Base-by-base conservation (phyloP, 148 eudicot species). In the Chenopodium quinoa region DNA sequence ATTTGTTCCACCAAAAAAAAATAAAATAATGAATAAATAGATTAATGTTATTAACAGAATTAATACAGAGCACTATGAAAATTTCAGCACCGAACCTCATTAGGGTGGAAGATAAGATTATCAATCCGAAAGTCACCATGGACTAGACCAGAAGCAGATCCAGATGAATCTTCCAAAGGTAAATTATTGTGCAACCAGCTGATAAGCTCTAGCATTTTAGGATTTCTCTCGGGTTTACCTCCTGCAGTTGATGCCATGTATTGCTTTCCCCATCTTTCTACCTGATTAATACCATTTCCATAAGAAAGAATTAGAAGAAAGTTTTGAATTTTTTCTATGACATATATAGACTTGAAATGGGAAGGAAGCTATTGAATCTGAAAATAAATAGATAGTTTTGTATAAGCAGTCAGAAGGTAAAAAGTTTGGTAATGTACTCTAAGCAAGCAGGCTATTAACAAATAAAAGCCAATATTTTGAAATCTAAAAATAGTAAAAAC, bases 81-180 rank as follows among this genome's bases (percentile, higher is more conserved):
- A 17, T 68, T 32, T 12, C 72, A 76, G 80, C 78, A n/a, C 63
- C 77, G 0, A 81, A 96, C 99, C 98, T 96, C 97, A 80, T 66
- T 85, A 27, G 97, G 97, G 91, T 96, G 98, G 84, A 96, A 96
- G 70, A 96, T 95, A 81, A 96, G 89, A 89, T 96, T 96, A 89
- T 96, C 99, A 81, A 96, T 86, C 82, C 99, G 93, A 86, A 90
- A 96, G 88, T 96, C 99, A 46, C 99, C 99, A 89, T 96, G 99
- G 82, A 96, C 98, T 70, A 96, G 86, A 69, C 99, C 99, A 46
- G 93, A 85, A 47, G 90, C 83, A 78, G 88, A 83, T 78, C 88
- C 91, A 19, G 93, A 91, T 67, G 95, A 91, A 89, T 96, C 99
- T 88, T 96, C 98, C 16, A 40, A 48, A 76, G 99, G 99, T 79